A percentile compares a stretch with the other conserved stretches of the same genome.
Evolutionary conservation across 805 yeast genomes (phyloP).

Genomic region (Starmerella davenportii): DNA sequence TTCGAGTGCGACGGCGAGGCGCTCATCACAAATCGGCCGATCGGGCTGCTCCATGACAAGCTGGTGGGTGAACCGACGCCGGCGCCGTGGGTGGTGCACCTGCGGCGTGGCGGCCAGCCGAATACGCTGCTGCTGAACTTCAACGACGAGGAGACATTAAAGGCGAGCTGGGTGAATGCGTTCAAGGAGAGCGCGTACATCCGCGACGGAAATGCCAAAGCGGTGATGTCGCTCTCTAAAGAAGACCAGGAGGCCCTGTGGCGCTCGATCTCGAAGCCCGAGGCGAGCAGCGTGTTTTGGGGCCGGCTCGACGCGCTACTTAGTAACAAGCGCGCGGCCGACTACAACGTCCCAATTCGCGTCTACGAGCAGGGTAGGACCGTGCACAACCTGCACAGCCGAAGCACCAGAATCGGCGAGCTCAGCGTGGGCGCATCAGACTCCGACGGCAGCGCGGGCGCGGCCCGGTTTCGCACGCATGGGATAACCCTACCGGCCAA

Average conservation of each 20-base stretch:
- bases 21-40: conserved; percentile 13
- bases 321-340: not conserved
- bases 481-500: conserved; percentile 31
- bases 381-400: not conserved
- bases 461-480: conserved; percentile 19
- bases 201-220: conserved; percentile 57
- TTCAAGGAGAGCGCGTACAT: conserved; percentile 69
- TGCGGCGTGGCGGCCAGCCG: conserved; percentile 32
- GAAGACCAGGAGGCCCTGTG: conserved; percentile 42
- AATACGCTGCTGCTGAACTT: conserved; percentile 28
- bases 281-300: conserved; percentile 18
- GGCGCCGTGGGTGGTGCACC: conserved; percentile 31
- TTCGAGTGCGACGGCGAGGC: conserved; percentile 7
- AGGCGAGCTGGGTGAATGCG: conserved; percentile 51
- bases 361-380: conserved; percentile 1
- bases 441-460: conserved; percentile 11
- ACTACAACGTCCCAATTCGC: conserved; percentile 4
- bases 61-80: not conserved
- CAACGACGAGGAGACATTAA: conserved; percentile 22
- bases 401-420: not conserved
- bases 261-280: conserved; percentile 20
- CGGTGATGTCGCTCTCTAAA: conserved; percentile 60
- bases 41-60: conserved; percentile 15
- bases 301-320: conserved; percentile 14
- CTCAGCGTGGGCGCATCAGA: not conserved